Conservation (phyloP, 257 asterid species). For the Henckelia pumila region DNA sequence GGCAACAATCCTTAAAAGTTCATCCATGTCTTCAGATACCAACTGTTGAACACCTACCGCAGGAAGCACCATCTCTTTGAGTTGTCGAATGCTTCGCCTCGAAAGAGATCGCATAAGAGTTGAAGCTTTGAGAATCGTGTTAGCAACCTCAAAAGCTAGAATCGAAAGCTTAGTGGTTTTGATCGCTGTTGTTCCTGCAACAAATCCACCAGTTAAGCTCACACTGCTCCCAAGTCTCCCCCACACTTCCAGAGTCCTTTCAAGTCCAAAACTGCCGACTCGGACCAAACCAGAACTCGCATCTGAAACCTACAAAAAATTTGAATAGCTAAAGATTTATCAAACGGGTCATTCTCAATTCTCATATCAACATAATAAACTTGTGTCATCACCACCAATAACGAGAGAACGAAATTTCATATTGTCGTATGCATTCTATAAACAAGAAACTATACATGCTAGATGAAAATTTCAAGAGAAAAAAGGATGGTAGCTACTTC, state of each 20-base stretch:
- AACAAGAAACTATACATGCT: too few relatives aligned
- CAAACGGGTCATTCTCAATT: too few relatives aligned
- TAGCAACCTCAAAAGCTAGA: constrained; percentile 74
- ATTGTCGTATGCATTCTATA: too few relatives aligned
- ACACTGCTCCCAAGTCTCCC: constrained; percentile 66
- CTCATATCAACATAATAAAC: too few relatives aligned
- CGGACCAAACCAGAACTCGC: constrained; percentile 43
- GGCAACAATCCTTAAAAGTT: constrained; percentile 64
- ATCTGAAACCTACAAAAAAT: constrained; percentile 54
- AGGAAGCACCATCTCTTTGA: constrained; percentile 61
- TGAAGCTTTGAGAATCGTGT: constrained; percentile 76
- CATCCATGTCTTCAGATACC: constrained; percentile 55
- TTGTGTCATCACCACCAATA: too few relatives aligned
- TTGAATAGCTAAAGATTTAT: too few relatives aligned
- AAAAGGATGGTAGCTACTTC: too few relatives aligned
- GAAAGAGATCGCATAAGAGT: constrained; percentile 68
- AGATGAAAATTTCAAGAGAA: too few relatives aligned
- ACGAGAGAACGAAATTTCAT: too few relatives aligned
- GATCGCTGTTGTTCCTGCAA: constrained; percentile 38
- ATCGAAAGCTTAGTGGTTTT: constrained; percentile 62
- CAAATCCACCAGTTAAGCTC: constrained; percentile 55
- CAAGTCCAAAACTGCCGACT: constrained; percentile 60
- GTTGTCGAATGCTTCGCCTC: constrained; percentile 44
- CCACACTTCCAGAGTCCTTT: constrained; percentile 56
- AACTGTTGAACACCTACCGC: constrained; percentile 61